A percentile compares a stretch with the other conserved stretches of the same genome.
These are phyloP conservation scores for Cydonia oblonga DNA, from an alignment of 331 rosid genomes.

Conservation along the genomic window DNA sequence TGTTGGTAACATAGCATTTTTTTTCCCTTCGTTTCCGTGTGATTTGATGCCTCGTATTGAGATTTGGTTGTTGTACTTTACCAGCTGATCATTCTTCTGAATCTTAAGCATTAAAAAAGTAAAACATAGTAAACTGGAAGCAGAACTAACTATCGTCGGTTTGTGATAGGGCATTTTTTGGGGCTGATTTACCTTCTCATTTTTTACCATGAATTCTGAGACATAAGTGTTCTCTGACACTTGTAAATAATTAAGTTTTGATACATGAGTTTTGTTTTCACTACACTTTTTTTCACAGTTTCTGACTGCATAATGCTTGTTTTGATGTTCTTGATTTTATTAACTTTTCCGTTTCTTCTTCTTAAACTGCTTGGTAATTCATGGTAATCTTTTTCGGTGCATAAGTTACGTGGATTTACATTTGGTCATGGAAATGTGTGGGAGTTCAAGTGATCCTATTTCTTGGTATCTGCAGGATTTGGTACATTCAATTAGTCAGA, in stretches of 20 bases:
- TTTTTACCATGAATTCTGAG: neutral
- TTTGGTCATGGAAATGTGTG: constrained; percentile 11
- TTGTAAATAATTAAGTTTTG: neutral
- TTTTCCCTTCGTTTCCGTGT: neutral
- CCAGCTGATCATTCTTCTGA: neutral
- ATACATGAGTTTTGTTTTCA: neutral
- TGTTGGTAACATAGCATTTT: neutral
- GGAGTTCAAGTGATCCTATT: constrained; percentile 6
- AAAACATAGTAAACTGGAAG: neutral
- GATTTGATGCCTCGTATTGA: neutral
- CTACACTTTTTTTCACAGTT: neutral
- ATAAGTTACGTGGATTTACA: constrained; percentile 10
- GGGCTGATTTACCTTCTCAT: neutral
- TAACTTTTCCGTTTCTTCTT: neutral
- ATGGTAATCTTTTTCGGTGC: too few relatives aligned
- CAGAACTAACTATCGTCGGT: neutral
- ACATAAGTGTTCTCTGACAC: neutral
- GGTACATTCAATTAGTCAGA: constrained; percentile 27
- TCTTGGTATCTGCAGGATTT: constrained; percentile 45
- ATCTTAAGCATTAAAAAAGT: neutral
- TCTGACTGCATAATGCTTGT: neutral
- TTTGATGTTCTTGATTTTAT: neutral
- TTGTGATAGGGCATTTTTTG: neutral
- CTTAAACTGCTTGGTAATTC: neutral
- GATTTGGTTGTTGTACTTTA: neutral